phyloP scores from a whole-genome alignment of 371 early-diverging fungal genomes.

The Mucor piriformis region DNA sequence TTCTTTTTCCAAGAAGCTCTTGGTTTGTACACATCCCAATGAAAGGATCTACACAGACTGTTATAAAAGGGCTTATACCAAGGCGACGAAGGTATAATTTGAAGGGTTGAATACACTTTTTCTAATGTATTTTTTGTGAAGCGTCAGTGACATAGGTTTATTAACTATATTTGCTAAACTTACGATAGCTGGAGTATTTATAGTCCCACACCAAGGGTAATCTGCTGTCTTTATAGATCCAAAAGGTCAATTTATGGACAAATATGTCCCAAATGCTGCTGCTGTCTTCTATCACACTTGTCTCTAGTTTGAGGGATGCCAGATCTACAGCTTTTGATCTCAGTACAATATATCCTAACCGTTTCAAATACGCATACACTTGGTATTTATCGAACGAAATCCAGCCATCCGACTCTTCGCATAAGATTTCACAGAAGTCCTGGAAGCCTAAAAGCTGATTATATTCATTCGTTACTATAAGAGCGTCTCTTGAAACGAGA shows the following conservation, averaged over 20 bases:
- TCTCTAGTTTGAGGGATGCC: background rate
- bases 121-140: conserved; percentile 7
- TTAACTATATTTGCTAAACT: background rate
- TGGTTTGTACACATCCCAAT: conserved; percentile 61
- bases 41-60: conserved; percentile 13
- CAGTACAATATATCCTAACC: conserved; percentile 54
- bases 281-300: background rate
- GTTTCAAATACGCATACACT: conserved; percentile 56
- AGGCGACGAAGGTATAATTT: conserved; percentile 24
- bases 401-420: conserved; percentile 29
- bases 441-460: conserved; percentile 8
- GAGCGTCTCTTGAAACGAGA: conserved; percentile 48
- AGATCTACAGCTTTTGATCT: background rate
- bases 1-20: conserved; percentile 54
- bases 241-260: background rate
- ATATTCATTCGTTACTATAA: conserved; percentile 22
- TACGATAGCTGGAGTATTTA: conserved; percentile 12
- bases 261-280: background rate
- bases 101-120: conserved; percentile 29
- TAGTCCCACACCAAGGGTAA: conserved; percentile 17
- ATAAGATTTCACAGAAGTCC: conserved; percentile 31
- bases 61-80: conserved; percentile 31
- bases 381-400: conserved; percentile 44
- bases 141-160: background rate
- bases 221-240: background rate